A percentile compares a stretch with the other conserved stretches of the same genome.
These are phyloP conservation scores for Linderina pennispora DNA, from an alignment of 192 early-diverging fungal genomes.

Conservation along the genomic window DNA sequence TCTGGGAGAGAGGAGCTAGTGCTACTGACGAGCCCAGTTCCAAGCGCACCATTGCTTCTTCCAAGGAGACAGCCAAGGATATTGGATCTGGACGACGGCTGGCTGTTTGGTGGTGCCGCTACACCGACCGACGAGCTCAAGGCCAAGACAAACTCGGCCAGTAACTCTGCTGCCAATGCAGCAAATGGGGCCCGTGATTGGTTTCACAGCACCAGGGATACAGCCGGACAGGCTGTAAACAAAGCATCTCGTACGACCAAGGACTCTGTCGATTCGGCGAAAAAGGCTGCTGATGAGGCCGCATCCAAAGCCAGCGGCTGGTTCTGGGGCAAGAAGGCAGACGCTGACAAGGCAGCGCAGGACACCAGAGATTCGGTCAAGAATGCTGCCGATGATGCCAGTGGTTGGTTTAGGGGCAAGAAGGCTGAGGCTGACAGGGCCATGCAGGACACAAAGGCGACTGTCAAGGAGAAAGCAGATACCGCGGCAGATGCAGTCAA, in stretches of 20 bases:
- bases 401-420: conserved; percentile 30
- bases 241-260: too few relatives aligned
- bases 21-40: too few relatives aligned
- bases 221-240: too few relatives aligned
- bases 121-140: neutral
- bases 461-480: neutral
- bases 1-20: too few relatives aligned
- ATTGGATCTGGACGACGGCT: too few relatives aligned
- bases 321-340: conserved; percentile 12
- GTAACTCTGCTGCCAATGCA: neutral
- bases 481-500: neutral
- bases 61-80: neutral
- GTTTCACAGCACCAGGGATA: neutral
- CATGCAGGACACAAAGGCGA: neutral
- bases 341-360: conserved; percentile 3
- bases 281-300: neutral
- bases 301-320: conserved; percentile 1
- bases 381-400: neutral
- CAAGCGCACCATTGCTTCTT: too few relatives aligned
- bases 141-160: neutral
- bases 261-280: too few relatives aligned
- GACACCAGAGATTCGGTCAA: neutral
- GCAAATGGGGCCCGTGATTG: neutral
- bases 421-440: conserved; percentile 11
- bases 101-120: too few relatives aligned